These are phyloP conservation scores for Calonectria ilicicola DNA, from an alignment of 2,329 filamentous ascomycete species.

Conservation along the genomic window DNA sequence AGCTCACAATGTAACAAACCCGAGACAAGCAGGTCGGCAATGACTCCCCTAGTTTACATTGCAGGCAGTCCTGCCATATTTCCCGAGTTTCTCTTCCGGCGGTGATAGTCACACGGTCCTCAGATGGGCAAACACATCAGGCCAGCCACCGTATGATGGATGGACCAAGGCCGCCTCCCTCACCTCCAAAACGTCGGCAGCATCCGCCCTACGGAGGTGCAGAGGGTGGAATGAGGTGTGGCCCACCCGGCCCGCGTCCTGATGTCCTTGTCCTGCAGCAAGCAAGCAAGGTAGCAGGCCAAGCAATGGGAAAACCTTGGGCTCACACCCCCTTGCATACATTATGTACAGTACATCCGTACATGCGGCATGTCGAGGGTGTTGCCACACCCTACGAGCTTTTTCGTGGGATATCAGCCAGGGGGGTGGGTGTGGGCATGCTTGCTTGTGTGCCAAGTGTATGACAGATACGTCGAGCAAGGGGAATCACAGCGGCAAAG, in stretches of 20 bases:
- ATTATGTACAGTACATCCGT: background rate
- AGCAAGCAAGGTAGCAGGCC: background rate
- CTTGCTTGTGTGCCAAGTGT: background rate
- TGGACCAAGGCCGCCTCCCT: background rate
- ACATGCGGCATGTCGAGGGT: too few species aligned
- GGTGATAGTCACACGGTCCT: background rate
- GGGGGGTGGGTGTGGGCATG: background rate
- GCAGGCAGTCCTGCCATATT: too few species aligned
- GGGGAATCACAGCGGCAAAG: background rate
- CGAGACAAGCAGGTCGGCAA: background rate
- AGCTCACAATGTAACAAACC: background rate
- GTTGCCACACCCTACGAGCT: background rate
- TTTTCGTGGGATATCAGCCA: background rate
- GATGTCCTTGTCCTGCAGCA: background rate
- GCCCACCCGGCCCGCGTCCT: slow-evolving; percentile 19
- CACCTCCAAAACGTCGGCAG: slow-evolving; percentile 10
- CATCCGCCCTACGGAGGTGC: slow-evolving; percentile 1
- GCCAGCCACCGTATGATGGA: slow-evolving; percentile 15
- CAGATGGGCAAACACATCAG: background rate
- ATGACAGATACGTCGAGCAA: background rate
- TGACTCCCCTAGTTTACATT: background rate
- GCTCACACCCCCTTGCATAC: background rate
- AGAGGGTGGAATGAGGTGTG: slow-evolving; percentile 16
- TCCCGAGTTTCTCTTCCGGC: slow-evolving; percentile 7
- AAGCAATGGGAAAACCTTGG: background rate